Evolutionary conservation across 2,329 filamentous ascomycete genomes (phyloP).

Genomic region (Stylonectria norvegica): DNA sequence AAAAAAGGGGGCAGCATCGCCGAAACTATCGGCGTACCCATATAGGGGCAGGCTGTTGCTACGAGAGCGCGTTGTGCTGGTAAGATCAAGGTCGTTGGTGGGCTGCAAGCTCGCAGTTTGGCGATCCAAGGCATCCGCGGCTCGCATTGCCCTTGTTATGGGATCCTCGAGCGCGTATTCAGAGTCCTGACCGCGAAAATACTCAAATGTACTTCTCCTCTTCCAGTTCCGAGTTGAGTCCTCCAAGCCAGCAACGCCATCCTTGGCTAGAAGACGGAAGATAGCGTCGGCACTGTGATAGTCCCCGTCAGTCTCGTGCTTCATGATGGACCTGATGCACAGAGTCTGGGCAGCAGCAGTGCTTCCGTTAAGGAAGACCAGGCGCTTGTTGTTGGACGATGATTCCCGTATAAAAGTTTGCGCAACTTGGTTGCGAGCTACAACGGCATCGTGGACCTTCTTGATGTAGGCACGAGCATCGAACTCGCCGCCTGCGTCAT

Average conservation of each 20-base stretch:
- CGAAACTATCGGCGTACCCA: conserved; percentile 41
- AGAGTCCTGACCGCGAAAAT: conserved; percentile 14
- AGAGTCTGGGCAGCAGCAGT: conserved; percentile 51
- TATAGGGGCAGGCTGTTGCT: conserved; percentile 51
- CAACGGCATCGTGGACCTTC: conserved; percentile 48
- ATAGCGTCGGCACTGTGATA: conserved; percentile 47
- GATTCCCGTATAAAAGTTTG: conserved; percentile 48
- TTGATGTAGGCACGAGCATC: conserved; percentile 41
- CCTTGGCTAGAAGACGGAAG: conserved; percentile 49
- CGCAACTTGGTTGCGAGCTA: conserved; percentile 46
- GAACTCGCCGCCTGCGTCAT: conserved; percentile 26
- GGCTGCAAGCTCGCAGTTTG: conserved; percentile 54
- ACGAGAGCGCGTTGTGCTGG: conserved; percentile 37
- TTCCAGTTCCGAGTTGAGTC: conserved; percentile 21
- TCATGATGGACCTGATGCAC: conserved; percentile 54
- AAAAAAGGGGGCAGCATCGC: conserved; percentile 45
- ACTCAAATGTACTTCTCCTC: conserved; percentile 17
- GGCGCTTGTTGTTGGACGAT: conserved; percentile 44
- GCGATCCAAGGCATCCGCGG: conserved; percentile 55
- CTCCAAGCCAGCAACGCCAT: conserved; percentile 43
- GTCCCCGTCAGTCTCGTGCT: conserved; percentile 50
- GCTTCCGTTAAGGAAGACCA: conserved; percentile 61
- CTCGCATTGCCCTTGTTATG: conserved; percentile 53
- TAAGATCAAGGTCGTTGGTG: conserved; percentile 46
- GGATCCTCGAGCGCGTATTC: conserved; percentile 42